Base-by-base conservation (phyloP, 2,329 filamentous ascomycete species). In the Ophioceras dolichostomum region DNA sequence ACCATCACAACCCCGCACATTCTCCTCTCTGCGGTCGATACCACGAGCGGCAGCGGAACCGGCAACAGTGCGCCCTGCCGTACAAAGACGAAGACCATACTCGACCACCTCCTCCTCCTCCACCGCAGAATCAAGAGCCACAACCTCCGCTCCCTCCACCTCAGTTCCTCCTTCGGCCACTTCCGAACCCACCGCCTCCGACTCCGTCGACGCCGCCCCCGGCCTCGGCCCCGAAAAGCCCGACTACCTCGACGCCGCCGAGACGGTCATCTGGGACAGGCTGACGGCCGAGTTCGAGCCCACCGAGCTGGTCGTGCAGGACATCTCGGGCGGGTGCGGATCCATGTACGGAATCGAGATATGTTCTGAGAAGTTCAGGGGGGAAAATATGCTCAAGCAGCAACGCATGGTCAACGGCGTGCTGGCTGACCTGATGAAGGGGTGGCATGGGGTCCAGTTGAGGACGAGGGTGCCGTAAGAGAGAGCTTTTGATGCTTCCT, bases 321-420 rank as follows among this genome's bases (percentile, higher is more conserved):
- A 93, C 59, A 75, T 91, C 36, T 85, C 79, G 18, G 84, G 85
- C 41, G 84, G 84, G 21, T 93, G 84, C 60, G 84, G 84, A 9
- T 83, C 78, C 52, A 91, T 91, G 85, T 91, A 91, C 61, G 80
- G 77, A 39, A 80, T 93, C 46, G 79, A 88, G 49, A 77, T 91
- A 45, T 70, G 76, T 34, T 83, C 80, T 7, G 67, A 76, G 33
- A 70, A 67, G 49, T 93, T 93, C 59, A 67, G 68, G 38, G 85
- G 83, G 33, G 56, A 76, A 48, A 70, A 66, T 35, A 76, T 88
- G 55, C 71, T 93, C 42, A 84, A 84, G 67, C 84, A 91, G 63
- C 84, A 91, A 60, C 69, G 83, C 42, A 67, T 89, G 60, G 84
- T 93, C 36, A 89, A 89, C 52, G 64, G 73, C 16, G 71, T 80